phyloP scores from a whole-genome alignment of 1,284 basidiomycete genomes.

The Vanrija sp. region DNA sequence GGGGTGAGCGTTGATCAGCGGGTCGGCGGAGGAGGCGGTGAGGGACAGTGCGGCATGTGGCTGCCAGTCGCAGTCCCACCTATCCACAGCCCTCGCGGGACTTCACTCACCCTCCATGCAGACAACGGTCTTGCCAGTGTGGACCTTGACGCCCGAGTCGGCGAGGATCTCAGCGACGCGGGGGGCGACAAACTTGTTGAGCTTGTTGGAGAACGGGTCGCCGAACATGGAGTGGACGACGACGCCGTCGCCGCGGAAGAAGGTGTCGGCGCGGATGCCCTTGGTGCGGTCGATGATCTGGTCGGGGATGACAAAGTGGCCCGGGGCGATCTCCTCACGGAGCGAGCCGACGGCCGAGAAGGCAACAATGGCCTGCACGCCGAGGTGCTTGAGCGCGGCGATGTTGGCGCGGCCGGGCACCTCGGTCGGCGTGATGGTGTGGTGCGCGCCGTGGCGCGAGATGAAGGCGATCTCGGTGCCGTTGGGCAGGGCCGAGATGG shows the following conservation, averaged over 20 bases:
- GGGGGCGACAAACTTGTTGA: slow-evolving; percentile 66
- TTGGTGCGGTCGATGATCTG: slow-evolving; percentile 98
- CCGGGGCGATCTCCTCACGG: slow-evolving; percentile 87
- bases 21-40: neutral
- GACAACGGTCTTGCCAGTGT: slow-evolving; percentile 78
- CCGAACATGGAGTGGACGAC: slow-evolving; percentile 94
- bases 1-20: neutral
- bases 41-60: neutral
- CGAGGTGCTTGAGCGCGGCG: slow-evolving; percentile 87
- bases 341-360: slow-evolving; percentile 97
- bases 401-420: slow-evolving; percentile 90
- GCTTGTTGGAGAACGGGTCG: slow-evolving; percentile 72
- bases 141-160: slow-evolving; percentile 59
- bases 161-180: slow-evolving; percentile 62
- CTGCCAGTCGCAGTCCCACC: neutral
- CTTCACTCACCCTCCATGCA: slow-evolving; percentile 94
- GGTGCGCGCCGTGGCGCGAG: slow-evolving; percentile 78
- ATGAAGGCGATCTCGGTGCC: slow-evolving; percentile 83
- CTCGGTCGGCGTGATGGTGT: slow-evolving; percentile 67
- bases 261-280: slow-evolving; percentile 76
- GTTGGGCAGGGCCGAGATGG: slow-evolving; percentile 74
- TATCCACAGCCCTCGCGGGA: slow-evolving; percentile 5
- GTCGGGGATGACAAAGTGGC: slow-evolving; percentile 80
- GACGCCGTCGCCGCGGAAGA: slow-evolving; percentile 75
- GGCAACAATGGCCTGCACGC: slow-evolving; percentile 81